Conservation (phyloP, 2,329 filamentous ascomycete species). For the Colletotrichum gloeosporioides region DNA sequence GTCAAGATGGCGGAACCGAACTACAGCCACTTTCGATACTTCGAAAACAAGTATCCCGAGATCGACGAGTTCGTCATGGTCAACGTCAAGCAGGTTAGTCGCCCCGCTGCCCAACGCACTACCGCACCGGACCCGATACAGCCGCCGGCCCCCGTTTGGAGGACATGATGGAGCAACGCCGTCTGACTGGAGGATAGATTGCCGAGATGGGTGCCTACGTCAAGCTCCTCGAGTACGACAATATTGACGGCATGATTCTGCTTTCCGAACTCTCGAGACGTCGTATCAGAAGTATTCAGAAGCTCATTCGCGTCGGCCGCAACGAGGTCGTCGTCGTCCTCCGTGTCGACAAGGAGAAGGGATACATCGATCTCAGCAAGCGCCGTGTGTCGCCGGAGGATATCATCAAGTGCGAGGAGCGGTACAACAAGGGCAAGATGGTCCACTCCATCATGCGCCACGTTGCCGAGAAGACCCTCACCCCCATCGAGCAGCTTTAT, state of each 20-base stretch:
- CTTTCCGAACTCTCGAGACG: constrained; percentile 96
- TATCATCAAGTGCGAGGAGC: constrained; percentile 97
- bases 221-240: constrained; percentile 99
- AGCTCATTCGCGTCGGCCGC: constrained; percentile 95
- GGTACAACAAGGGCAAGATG: constrained; percentile 99
- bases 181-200: constrained; percentile 63
- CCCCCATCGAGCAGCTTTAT: constrained; percentile 93
- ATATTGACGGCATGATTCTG: constrained; percentile 99
- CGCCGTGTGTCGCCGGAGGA: constrained; percentile 97
- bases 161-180: not conserved
- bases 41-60: constrained; percentile 97
- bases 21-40: constrained; percentile 75
- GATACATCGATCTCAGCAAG: constrained; percentile 98
- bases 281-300: constrained; percentile 98
- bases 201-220: constrained; percentile 99
- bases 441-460: constrained; percentile 99
- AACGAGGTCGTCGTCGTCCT: constrained; percentile 99
- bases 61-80: constrained; percentile 99
- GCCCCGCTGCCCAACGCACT: constrained; percentile 21
- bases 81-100: constrained; percentile 93
- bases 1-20: constrained; percentile 92
- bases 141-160: not conserved
- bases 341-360: constrained; percentile 99
- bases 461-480: constrained; percentile 94
- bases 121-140: not conserved